Evolutionary conservation across 805 yeast species (phyloP), one percentile per base, ranked within the genome.

Genomic region (Pichia exigua): DNA sequence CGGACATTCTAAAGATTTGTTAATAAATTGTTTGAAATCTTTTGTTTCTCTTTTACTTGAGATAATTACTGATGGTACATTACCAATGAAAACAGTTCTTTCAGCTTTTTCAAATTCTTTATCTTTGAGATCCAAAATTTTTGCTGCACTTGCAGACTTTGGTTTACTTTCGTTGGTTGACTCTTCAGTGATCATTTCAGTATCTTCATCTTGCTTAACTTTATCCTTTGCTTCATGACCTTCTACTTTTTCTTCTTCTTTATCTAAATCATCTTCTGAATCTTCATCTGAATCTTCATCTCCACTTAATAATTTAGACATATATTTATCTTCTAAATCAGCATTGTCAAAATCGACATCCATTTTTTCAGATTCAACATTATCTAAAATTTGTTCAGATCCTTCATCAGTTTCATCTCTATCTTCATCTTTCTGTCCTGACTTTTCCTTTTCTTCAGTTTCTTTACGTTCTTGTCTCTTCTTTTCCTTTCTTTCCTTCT

Each of bases 71-170:
- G 81, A 69, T 35, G 87, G 79, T 15, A 92, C 78, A 65, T 94
- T 94, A 44, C 97, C 98, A 11, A 94, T 83, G 62, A 94, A 94
- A 0, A 92, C 73, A 0, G 96, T 89, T 59, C 84, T 77, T 57
- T 85, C 88, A 7, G 96, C 95, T 66, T 87, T 87, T 59, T 79
- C 87, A 46, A 86, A 71, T 64, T 89, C 96, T n/a, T 70, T 70
- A 55, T 81, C 83, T 63, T 83, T 83, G 54, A 84, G 67, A 67
- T 85, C 85, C 45, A 82, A 60, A 3, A 71, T 67, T 57, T 74
- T 76, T 40, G 86, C 84, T 2, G 61, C 61, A 12, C 63, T 61
- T 20, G 62, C 58, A 12, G 22, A 40, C 18, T 45, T 50, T 20
- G 56, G 35, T 18, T 46, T 50, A 17, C 56, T 61, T n/a, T 58